A percentile compares a stretch with the other conserved stretches of the same genome.
Conservation (phyloP, 257 asterid genomes). For the Marsdenia floribunda region DNA sequence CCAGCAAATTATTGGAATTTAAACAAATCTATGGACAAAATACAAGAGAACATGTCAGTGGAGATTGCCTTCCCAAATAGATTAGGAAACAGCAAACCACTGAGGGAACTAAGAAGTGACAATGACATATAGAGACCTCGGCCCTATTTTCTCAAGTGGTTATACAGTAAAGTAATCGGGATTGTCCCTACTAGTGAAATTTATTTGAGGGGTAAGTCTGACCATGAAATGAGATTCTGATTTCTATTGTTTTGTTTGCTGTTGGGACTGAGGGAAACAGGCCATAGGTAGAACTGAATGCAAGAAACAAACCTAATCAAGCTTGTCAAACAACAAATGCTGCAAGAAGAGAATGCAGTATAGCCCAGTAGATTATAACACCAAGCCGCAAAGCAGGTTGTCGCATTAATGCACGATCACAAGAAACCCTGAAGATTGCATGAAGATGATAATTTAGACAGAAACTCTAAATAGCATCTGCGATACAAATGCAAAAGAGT, state of each 20-base stretch:
- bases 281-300: slow-evolving; percentile 11
- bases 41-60: background rate
- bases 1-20: background rate
- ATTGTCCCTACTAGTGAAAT: background rate
- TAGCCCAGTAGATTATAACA: slow-evolving; percentile 81
- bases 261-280: background rate
- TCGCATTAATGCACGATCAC: slow-evolving; percentile 95
- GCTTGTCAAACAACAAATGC: slow-evolving; percentile 62
- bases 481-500: background rate
- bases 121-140: background rate
- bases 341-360: slow-evolving; percentile 79
- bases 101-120: background rate
- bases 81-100: background rate
- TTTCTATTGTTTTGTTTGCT: background rate
- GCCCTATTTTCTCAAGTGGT: background rate
- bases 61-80: background rate
- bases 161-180: background rate
- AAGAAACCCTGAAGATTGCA: slow-evolving; percentile 67
- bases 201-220: background rate
- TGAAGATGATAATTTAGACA: slow-evolving; percentile 10
- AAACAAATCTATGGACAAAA: background rate
- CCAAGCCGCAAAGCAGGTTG: slow-evolving; percentile 93
- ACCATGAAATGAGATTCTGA: background rate
- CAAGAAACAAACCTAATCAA: slow-evolving; percentile 21
- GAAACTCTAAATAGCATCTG: background rate